Evolutionary conservation across 1,284 basidiomycete genomes (phyloP), one percentile per base, ranked within the genome.

Genomic region (Boletus putidus): DNA sequence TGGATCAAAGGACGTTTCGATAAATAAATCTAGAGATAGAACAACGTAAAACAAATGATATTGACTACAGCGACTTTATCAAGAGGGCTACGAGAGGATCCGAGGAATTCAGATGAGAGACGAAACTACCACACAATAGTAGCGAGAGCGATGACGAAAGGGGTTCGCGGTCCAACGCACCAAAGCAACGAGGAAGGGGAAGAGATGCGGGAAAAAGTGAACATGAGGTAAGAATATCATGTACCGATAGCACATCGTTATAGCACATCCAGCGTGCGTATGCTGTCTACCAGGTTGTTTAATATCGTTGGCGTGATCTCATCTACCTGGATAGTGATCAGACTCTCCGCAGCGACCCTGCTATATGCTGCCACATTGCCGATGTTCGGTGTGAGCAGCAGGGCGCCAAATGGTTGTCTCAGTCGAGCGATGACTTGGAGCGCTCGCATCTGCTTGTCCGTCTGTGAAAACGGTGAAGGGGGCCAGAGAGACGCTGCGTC

Each of bases 301-400:
- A 49, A 37, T 12, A 37, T 16, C 4, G 35, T 10, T 4, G 33
- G 35, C 18, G 48, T 49, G 23, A 49, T 37, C 9, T 49, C 35
- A 23, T 25, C 15, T 2, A 49, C 16, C 48, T 27, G 33, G 7
- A 49, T 31, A 4, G 16, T 59, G 36, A 65, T 54, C 36, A 36
- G 6, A 20, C 49, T 52, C 23, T 45, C 63, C 18, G 59, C 7
- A 8, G 45, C 37, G 6, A 65, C 55, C 25, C 63, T 29, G n/a
- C n/a, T n/a, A n/a, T 31, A 46, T 20, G 44, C 44, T 1, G 27
- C 27, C 27, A 46, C 44, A 6, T 31, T 31, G 12, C 27, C 35
- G 21, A 9, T 14, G 27, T 18, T 46, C 27, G 18, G 44, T 18
- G 27, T 29, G 5, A 46, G 44, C 9, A 46, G 12, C 27, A 46